Evolutionary conservation across 192 early-diverging fungal genomes (phyloP), one percentile per base, ranked within the genome.

Genomic region (Chytriomyces sp.): DNA sequence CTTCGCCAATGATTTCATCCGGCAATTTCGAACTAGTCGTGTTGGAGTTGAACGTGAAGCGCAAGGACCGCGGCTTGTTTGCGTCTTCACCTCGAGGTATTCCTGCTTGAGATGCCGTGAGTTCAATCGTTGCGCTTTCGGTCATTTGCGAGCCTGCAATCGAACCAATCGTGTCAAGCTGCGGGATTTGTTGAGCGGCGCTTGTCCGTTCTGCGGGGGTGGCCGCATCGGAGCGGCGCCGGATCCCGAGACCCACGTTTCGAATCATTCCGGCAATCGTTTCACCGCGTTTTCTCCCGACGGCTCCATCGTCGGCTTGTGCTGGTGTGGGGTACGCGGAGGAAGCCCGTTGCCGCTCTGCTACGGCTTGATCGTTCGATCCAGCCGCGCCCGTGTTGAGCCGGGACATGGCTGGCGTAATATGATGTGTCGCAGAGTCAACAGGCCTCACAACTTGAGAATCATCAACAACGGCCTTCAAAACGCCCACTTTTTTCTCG

Each of bases 41-140:
- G 80, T 88, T 90, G 28, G 83, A 85, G 73, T 90, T 90, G 86
- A 90, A 90, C 16, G 89, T 90, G 77, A 90, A 90, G 43, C 89
- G 77, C 28, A 90, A 80, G 24, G 87, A 88, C 18, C 89, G 81
- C 62, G 89, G 89, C 61, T 85, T 87, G 77, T 86, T 86, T 46
- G 64, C 79, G 64, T 87, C 85, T 35, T 85, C 82, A 11, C 67
- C 77, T 9, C 43, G 18, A 3, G 53, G 57, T 47, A 89, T 81
- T n/a, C 78, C 83, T 10, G 63, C 63, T 28, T 75, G 73, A 47
- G 73, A 75, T 5, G 61, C 73, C 5, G 73, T 75, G 23, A 75
- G 28, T 2, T 75, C 73, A 44, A 7, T 57, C 43, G 9, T n/a
- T 7, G 20, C 43, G 46, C 71, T 62, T 7, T 73, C 71, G 8